These are phyloP conservation scores for Pseudogymnoascus sp. DNA, from an alignment of 2,329 filamentous ascomycete genomes.

Conservation along the genomic window DNA sequence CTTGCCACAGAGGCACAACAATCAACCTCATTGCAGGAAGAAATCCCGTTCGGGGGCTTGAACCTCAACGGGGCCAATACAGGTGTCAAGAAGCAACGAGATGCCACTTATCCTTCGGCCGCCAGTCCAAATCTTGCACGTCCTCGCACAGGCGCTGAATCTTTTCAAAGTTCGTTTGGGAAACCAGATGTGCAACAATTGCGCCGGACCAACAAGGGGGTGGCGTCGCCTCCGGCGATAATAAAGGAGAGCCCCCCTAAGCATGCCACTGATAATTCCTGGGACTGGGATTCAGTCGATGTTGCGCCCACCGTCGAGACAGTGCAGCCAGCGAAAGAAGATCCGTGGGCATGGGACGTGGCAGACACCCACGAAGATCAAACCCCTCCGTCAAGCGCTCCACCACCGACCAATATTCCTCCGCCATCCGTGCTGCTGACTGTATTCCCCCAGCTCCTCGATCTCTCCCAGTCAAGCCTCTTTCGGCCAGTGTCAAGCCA, in stretches of 20 bases:
- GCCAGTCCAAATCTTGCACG: slow-evolving; percentile 26
- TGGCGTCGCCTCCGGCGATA: not conserved
- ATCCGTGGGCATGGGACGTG: slow-evolving; percentile 29
- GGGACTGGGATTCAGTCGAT: not conserved
- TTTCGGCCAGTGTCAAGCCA: slow-evolving; percentile 59
- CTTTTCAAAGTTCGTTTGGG: not conserved
- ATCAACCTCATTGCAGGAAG: slow-evolving; percentile 46
- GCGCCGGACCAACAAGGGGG: slow-evolving; percentile 15
- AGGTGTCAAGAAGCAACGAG: slow-evolving; percentile 28
- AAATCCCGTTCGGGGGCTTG: slow-evolving; percentile 46
- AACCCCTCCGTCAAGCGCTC: not conserved
- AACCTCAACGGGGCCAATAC: slow-evolving; percentile 37
- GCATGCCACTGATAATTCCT: not conserved
- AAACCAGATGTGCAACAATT: slow-evolving; percentile 7
- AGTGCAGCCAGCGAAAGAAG: slow-evolving; percentile 12
- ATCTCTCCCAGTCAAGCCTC: slow-evolving; percentile 55
- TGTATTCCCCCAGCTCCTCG: slow-evolving; percentile 65
- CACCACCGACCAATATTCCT: slow-evolving; percentile 77
- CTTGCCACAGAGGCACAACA: slow-evolving; percentile 30
- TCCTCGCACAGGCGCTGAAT: not conserved
- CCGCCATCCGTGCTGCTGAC: slow-evolving; percentile 78
- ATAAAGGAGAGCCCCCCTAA: not conserved
- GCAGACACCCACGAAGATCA: slow-evolving; percentile 18
- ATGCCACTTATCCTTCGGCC: slow-evolving; percentile 26
- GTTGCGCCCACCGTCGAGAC: not conserved